Evolutionary conservation across 225 moss, liverwort and hornwort genomes (phyloP), one percentile per base, ranked within the genome.

Genomic region (Straminergon stramineum): DNA sequence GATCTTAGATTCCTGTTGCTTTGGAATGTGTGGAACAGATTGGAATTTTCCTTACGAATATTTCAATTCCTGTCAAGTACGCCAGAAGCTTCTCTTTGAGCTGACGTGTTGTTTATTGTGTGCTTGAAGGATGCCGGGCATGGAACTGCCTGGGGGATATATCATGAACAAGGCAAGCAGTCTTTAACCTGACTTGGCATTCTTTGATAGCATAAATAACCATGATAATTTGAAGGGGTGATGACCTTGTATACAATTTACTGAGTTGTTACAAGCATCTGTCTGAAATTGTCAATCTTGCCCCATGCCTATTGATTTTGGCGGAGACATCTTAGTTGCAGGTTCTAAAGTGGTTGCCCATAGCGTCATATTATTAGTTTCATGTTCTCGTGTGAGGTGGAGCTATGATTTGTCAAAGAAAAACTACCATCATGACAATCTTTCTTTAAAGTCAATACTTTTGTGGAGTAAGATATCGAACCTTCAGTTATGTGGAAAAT

Each of bases 141-240:
- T 91, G 93, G 93, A 91, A 86, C 71, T 83, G 92, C 93, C 45
- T 95, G 94, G 90, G 91, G 94, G 17, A 89, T 92, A 53, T 93
- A 93, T 86, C 91, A 95, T 37, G 94, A 95, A 64, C 48, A 85
- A 95, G 93, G 93, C 83, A 92, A 82, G 53, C 10, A n/a, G 79
- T 77, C 31, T 62, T 48, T 68, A 53, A 28, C 55, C 71, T 57
- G 37, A 76, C 55, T 86, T 23, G 51, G 14, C 79, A 52, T 86
- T 70, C 51, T 88, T 79, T 39, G 7, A 66, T 67, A 73, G 30
- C 18, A 23, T 65, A 15, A 53, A 71, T 26, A n/a, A 48, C 20
- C 52, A 52, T 55, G 39, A 56, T 65, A 12, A 32, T 84, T 27
- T 75, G 91, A 87, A 92, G 74, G 52, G 58, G 63, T 78, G 31